These are phyloP conservation scores for Coemansia sp. DNA, from an alignment of 192 early-diverging fungal genomes.

Conservation along the genomic window DNA sequence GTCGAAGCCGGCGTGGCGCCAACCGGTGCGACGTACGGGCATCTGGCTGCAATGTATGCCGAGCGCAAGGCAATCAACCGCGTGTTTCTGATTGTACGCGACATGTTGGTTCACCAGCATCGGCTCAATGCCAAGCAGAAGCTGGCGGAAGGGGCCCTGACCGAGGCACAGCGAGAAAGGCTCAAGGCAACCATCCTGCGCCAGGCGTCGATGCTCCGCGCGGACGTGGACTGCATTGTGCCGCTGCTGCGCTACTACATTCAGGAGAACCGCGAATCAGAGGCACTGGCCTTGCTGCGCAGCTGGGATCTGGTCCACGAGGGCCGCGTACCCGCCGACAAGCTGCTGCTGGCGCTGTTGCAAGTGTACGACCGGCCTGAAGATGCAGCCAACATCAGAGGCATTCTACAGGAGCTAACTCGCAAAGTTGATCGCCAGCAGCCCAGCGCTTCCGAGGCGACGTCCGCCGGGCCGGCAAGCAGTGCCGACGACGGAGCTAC, in stretches of 20 bases:
- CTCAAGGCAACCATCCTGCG: slow-evolving; percentile 10
- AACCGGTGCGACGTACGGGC: slow-evolving; percentile 28
- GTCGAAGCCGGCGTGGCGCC: slow-evolving; percentile 35
- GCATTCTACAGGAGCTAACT: slow-evolving; percentile 10
- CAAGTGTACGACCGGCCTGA: slow-evolving; percentile 30
- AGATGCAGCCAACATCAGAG: slow-evolving; percentile 10
- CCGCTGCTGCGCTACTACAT: slow-evolving; percentile 44
- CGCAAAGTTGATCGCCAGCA: slow-evolving; percentile 2
- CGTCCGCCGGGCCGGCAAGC: neutral
- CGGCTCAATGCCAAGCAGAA: slow-evolving; percentile 10
- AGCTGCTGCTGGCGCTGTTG: slow-evolving; percentile 38
- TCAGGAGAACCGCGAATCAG: slow-evolving; percentile 16
- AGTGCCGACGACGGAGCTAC: neutral
- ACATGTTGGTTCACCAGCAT: slow-evolving; percentile 18
- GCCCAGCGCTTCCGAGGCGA: neutral
- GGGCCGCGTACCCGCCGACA: slow-evolving; percentile 27
- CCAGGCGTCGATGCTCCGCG: slow-evolving; percentile 16
- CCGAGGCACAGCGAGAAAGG: neutral
- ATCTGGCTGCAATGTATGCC: slow-evolving; percentile 38
- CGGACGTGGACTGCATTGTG: slow-evolving; percentile 38
- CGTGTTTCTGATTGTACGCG: slow-evolving; percentile 40
- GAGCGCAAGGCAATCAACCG: slow-evolving; percentile 25
- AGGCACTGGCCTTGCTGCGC: slow-evolving; percentile 30
- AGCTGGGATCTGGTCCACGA: slow-evolving; percentile 38
- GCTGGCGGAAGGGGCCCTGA: neutral